Percentiles rank a stretch among this genome's conserved stretches.
These are phyloP conservation scores for Cinchona pubescens DNA, from an alignment of 257 asterid genomes.

Conservation along the genomic window DNA sequence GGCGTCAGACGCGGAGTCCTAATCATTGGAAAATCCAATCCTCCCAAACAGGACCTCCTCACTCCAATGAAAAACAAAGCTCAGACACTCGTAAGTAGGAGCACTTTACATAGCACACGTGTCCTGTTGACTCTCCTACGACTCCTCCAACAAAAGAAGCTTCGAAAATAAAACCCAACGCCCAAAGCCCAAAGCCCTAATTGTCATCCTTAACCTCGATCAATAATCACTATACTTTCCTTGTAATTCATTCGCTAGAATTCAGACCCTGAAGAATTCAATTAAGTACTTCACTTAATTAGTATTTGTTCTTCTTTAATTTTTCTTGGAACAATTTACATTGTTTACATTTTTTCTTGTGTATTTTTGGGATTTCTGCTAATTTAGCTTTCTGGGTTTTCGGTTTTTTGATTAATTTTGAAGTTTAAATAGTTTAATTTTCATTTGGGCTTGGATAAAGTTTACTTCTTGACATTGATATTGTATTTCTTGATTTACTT, in stretches of 20 bases:
- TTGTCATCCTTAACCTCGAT: constrained; percentile 20
- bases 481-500: neutral
- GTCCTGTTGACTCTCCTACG: constrained; percentile 37
- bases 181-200: constrained; percentile 43
- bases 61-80: neutral
- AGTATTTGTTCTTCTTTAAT: constrained; percentile 28
- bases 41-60: constrained; percentile 18
- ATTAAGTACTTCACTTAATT: constrained; percentile 22
- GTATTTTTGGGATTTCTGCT: constrained; percentile 7
- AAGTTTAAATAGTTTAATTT: constrained; percentile 12
- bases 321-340: constrained; percentile 16
- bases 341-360: constrained; percentile 9
- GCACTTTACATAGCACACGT: constrained; percentile 27
- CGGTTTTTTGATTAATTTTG: constrained; percentile 20
- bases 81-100: neutral
- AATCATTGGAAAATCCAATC: constrained; percentile 15
- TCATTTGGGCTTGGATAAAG: constrained; percentile 19
- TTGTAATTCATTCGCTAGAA: neutral
- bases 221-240: neutral
- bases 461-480: constrained; percentile 15
- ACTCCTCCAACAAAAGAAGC: constrained; percentile 37
- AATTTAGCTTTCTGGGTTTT: constrained; percentile 19
- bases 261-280: neutral
- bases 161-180: constrained; percentile 31
- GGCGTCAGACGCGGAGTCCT: constrained; percentile 4